Conservation (phyloP, 1,284 basidiomycete species). For the Microbotryum silenes-acaulis region DNA sequence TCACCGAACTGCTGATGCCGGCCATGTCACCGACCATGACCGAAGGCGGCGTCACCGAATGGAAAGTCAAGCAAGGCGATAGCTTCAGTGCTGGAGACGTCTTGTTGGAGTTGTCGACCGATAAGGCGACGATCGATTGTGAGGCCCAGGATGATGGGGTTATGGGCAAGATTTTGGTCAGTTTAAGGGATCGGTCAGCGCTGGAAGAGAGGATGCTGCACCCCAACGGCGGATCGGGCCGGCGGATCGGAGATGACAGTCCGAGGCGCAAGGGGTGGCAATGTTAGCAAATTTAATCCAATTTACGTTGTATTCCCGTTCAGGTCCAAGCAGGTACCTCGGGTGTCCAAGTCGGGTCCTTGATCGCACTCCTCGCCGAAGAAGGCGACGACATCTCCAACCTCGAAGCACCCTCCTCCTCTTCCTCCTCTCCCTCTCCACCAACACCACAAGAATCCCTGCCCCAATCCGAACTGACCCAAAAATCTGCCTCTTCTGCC, state of each 20-base stretch:
- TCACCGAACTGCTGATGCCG: constrained; percentile 16
- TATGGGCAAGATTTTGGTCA: constrained; percentile 41
- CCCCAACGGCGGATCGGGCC: background rate
- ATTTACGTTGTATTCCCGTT: too few relatives aligned
- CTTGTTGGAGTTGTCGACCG: constrained; percentile 37
- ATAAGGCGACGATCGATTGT: constrained; percentile 42
- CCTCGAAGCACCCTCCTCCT: constrained; percentile 34
- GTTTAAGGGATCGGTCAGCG: background rate
- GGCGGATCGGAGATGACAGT: too few relatives aligned
- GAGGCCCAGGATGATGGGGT: constrained; percentile 45
- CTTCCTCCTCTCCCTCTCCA: constrained; percentile 1
- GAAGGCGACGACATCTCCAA: constrained; percentile 43
- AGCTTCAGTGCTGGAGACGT: constrained; percentile 41
- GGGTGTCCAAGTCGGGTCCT: constrained; percentile 40
- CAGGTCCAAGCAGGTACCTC: constrained; percentile 37
- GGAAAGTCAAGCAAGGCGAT: constrained; percentile 43
- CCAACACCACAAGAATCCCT: constrained; percentile 1
- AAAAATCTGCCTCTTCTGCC: constrained; percentile 32
- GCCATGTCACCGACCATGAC: constrained; percentile 38
- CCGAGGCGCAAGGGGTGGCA: too few relatives aligned
- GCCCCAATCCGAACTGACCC: constrained; percentile 4
- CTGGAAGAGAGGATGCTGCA: too few relatives aligned
- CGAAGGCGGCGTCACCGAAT: constrained; percentile 32
- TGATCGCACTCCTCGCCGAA: constrained; percentile 44
- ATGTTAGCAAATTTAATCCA: too few relatives aligned